Percentiles rank a stretch among this genome's conserved stretches.
phyloP scores from a whole-genome alignment of 345 rosid species.

The Sisymbrium altissimum region DNA sequence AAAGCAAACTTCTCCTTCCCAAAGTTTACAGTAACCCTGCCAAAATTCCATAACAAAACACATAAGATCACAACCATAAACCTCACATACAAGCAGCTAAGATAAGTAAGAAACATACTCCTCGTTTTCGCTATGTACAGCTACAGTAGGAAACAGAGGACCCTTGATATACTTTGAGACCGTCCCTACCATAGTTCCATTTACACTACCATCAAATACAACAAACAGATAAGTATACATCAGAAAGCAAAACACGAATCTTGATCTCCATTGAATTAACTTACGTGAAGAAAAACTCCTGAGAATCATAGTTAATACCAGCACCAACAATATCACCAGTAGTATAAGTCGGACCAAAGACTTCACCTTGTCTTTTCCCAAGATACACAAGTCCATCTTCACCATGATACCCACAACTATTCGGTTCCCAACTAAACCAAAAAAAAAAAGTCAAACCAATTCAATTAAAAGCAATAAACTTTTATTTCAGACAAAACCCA shows the following conservation, averaged over 20 bases:
- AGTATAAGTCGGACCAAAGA: constrained; percentile 74
- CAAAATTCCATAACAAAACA: constrained; percentile 23
- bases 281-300: constrained; percentile 2
- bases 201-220: constrained; percentile 50
- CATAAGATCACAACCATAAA: background rate
- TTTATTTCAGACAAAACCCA: no score
- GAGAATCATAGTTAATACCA: constrained; percentile 62
- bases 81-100: background rate
- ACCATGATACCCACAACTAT: constrained; percentile 92
- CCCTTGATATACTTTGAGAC: constrained; percentile 62
- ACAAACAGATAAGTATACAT: background rate
- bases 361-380: constrained; percentile 70
- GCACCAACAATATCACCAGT: constrained; percentile 79
- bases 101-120: constrained; percentile 49
- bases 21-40: constrained; percentile 87
- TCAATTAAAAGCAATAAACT: no score
- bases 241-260: background rate
- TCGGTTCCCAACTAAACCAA: constrained; percentile 75
- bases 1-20: constrained; percentile 78
- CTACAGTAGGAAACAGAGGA: constrained; percentile 72
- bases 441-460: no score
- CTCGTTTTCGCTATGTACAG: constrained; percentile 92
- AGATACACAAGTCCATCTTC: constrained; percentile 77
- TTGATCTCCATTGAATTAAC: background rate
- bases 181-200: constrained; percentile 64